Evolutionary conservation across 495 filamentous ascomycete genomes (phyloP).

Genomic region (Recurvomyces mirabilis): DNA sequence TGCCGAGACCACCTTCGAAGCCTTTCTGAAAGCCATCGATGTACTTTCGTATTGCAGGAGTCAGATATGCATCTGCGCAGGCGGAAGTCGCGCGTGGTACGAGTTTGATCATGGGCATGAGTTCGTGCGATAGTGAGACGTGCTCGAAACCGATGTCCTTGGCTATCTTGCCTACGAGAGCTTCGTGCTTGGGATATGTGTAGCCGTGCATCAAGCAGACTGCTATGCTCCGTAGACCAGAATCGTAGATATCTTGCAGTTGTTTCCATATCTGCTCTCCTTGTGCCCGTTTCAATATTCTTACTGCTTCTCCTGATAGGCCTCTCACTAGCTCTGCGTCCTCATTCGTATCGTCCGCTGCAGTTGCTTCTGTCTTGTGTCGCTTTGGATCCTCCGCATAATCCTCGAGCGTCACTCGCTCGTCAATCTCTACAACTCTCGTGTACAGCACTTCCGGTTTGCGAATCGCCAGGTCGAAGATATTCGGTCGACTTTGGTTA

Average conservation of each 20-base stretch:
- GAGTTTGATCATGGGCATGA: constrained; percentile 93
- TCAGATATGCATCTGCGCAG: constrained; percentile 92
- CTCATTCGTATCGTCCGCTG: constrained; percentile 35
- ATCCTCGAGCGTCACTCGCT: constrained; percentile 58
- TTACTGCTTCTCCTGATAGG: constrained; percentile 57
- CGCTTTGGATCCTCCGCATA: constrained; percentile 72
- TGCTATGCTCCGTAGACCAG: constrained; percentile 58
- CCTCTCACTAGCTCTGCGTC: constrained; percentile 51
- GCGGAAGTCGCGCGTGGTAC: constrained; percentile 82
- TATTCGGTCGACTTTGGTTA: constrained; percentile 36
- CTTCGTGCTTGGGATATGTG: constrained; percentile 67
- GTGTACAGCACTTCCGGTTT: constrained; percentile 39
- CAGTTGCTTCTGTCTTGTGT: constrained; percentile 38
- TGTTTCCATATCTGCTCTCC: constrained; percentile 41
- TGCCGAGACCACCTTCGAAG: constrained; percentile 59
- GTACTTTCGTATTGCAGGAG: constrained; percentile 91
- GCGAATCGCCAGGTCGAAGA: constrained; percentile 37
- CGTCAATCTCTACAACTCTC: constrained; percentile 36
- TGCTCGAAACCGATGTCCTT: constrained; percentile 63
- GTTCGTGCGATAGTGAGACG: constrained; percentile 60
- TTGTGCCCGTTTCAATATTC: constrained; percentile 50
- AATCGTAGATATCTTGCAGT: constrained; percentile 47
- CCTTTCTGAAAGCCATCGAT: constrained; percentile 76
- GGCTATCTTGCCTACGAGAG: constrained; percentile 54
- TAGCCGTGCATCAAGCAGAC: constrained; percentile 76